Evolutionary conservation across 1,139 yeast species (phyloP), one percentile per base, ranked within the genome.

Genomic region (Candida sanyaensis): DNA sequence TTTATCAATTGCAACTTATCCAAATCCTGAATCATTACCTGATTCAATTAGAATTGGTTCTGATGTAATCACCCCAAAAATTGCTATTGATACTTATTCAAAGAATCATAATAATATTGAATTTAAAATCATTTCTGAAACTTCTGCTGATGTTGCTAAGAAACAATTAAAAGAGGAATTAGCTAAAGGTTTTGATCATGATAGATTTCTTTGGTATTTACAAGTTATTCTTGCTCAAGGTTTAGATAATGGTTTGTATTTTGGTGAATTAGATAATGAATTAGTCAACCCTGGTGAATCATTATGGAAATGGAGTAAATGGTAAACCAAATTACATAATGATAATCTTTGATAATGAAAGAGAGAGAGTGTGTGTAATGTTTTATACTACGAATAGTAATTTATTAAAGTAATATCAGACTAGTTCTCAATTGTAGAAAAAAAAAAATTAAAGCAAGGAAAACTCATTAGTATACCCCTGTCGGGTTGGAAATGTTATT

Each of bases 261-360:
- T 66, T 50, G 57, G 62, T 30, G 50, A 53, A 9, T 66, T 66
- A 52, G 78, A 80, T 42, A 73, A 74, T 47, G 86, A 83, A 55
- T 56, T 77, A 36, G 69, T 83, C 47, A 83, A 83, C 60, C 87
- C 87, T 1, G 71, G 71, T 21, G 78, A 78, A 61, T 61, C 68
- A 2, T 56, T 75, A 42, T 83, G 83, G 78, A 75, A 73, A 56
- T 82, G 86, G 86, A 68, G 55, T 29, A 44, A 48, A 31, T 55
- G 21, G 34, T 52, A 50, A 28, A 43, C 24, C 4, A 7, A 33
- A 28, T 28, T 28, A 17, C 21, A 17, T 17, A 17, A 3, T 17
- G 21, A 2, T 17, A 17, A 17, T 17, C 21, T 17, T 17, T 17
- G 21, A 17, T 2, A 17, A 17, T 17, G n/a, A n/a, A n/a, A n/a